Conservation (phyloP, 116 monocot genomes). For the Cymodocea nodosa region DNA sequence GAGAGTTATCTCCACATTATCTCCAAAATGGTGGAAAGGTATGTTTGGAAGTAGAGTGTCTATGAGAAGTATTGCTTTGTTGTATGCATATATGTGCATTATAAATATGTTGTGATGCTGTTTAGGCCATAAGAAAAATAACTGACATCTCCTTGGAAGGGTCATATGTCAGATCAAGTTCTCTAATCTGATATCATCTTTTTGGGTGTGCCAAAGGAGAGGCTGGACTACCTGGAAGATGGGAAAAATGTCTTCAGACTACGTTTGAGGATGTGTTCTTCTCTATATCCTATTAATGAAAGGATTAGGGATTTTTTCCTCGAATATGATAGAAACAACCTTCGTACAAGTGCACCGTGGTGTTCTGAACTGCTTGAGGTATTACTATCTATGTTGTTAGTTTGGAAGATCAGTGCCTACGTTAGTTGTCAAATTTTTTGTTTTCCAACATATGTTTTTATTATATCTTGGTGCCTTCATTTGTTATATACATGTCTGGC, state of each 20-base stretch:
- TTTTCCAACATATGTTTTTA: no score
- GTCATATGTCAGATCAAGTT: neutral
- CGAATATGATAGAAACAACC: conserved; percentile 87
- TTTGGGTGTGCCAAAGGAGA: conserved; percentile 41
- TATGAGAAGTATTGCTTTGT: neutral
- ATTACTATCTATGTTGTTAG: neutral
- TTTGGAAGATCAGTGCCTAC: neutral
- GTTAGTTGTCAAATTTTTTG: no score
- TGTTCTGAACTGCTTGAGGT: conserved; percentile 99
- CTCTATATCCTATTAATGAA: conserved; percentile 86
- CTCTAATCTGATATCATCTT: conserved; percentile 2
- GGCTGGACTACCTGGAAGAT: conserved; percentile 88
- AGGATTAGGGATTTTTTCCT: conserved; percentile 91
- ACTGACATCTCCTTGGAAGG: no score
- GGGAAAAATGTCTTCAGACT: conserved; percentile 81
- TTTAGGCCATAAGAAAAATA: no score
- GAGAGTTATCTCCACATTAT: conserved; percentile 87
- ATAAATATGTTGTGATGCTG: neutral
- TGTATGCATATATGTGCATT: neutral
- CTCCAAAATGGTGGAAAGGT: conserved; percentile 88
- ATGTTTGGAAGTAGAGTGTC: neutral
- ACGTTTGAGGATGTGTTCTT: conserved; percentile 71
- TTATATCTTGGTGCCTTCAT: no score
- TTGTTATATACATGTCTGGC: no score
- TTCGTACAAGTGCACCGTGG: conserved; percentile 96